Evolutionary conservation across 257 asterid species (phyloP).

Genomic region (Penstemon davidsonii): DNA sequence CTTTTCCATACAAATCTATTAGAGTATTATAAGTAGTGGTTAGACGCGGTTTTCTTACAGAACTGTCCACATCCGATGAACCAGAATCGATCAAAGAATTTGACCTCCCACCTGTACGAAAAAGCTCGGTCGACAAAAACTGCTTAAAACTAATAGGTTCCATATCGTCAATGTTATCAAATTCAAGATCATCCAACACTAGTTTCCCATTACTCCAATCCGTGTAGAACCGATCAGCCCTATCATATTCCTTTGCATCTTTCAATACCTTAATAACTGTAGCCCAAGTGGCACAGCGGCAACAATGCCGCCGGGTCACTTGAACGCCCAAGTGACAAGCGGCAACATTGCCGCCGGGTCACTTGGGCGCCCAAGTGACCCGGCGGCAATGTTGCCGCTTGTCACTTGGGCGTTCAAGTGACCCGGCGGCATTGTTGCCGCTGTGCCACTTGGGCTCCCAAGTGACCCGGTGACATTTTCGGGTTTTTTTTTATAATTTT

Average conservation of each 20-base stretch:
- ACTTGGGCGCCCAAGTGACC: too few relatives aligned
- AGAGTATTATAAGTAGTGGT: conserved; percentile 83
- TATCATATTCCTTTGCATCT: conserved; percentile 72
- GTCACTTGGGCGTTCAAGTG: too few relatives aligned
- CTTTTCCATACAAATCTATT: conserved; percentile 92
- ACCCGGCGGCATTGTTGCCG: too few relatives aligned
- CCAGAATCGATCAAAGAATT: conserved; percentile 27
- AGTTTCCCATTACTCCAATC: conserved; percentile 79
- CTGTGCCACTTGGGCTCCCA: too few relatives aligned
- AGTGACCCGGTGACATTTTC: too few relatives aligned
- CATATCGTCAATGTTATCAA: conserved; percentile 54
- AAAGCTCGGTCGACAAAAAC: conserved; percentile 79
- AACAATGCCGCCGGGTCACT: too few relatives aligned
- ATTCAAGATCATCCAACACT: conserved; percentile 67
- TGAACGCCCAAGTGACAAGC: too few relatives aligned
- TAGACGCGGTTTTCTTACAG: conserved; percentile 52
- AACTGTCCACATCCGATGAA: conserved; percentile 34
- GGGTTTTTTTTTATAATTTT: too few relatives aligned
- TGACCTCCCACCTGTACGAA: conserved; percentile 69
- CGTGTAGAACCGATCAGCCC: conserved; percentile 68
- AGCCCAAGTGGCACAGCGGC: too few relatives aligned
- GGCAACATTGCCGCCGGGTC: too few relatives aligned
- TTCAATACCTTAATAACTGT: conserved; percentile 82
- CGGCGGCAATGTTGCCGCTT: too few relatives aligned
- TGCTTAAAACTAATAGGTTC: conserved; percentile 70